A percentile compares a stretch with the other conserved stretches of the same genome.
Conservation (phyloP, 768 basidiomycete species). For the Neoboletus brunneissimus region DNA sequence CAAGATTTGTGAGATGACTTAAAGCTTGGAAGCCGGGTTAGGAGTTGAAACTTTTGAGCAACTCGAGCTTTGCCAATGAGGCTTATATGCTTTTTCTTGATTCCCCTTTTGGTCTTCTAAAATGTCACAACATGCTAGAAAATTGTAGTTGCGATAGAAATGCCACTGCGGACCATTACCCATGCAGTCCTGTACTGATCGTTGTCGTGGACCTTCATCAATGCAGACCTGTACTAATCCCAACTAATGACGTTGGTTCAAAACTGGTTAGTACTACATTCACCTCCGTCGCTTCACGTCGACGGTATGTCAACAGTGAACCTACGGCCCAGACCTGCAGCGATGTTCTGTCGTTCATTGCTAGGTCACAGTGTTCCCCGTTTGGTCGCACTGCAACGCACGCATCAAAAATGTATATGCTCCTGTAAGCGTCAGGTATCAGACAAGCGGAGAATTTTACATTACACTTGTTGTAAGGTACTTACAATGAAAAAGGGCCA, state of each 20-base stretch:
- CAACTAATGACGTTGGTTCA: not conserved
- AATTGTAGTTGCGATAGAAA: no score
- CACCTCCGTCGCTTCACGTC: no score
- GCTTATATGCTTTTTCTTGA: not conserved
- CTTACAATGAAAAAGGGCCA: conserved; percentile 34
- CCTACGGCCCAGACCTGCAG: not conserved
- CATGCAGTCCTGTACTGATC: not conserved
- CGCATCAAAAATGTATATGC: not conserved
- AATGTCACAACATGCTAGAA: not conserved
- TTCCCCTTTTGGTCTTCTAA: not conserved
- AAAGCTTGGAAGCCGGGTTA: not conserved
- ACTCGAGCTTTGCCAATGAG: not conserved
- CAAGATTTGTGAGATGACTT: not conserved
- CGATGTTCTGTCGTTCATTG: not conserved
- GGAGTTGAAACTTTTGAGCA: not conserved
- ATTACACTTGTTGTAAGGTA: conserved; percentile 3
- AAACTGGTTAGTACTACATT: not conserved
- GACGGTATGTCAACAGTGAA: not conserved
- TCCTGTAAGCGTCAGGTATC: not conserved
- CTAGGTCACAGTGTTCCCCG: not conserved
- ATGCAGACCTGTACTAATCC: no score
- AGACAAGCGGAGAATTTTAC: not conserved
- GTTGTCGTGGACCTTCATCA: not conserved
- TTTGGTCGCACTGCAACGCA: not conserved
- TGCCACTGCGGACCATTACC: not conserved